phyloP scores from a whole-genome alignment of 129 eudicot species.

The Scalesia atractyloides region DNA sequence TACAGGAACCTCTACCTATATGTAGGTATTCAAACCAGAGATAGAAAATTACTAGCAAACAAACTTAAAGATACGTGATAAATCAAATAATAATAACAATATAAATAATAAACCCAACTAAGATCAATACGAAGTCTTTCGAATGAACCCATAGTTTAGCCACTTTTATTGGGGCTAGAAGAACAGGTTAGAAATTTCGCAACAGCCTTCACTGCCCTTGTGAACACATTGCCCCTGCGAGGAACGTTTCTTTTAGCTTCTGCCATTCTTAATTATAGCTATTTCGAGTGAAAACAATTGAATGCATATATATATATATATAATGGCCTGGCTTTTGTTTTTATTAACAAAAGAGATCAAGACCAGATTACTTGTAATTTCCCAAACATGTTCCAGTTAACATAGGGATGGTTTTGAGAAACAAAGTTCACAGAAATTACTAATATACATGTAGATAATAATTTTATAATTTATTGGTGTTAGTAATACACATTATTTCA shows the following conservation, averaged over 20 bases:
- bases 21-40: too few relatives aligned
- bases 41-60: too few relatives aligned
- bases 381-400: neutral
- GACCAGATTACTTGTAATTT: neutral
- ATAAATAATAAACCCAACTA: too few relatives aligned
- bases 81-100: too few relatives aligned
- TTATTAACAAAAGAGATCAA: neutral
- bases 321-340: neutral
- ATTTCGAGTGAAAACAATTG: neutral
- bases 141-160: neutral
- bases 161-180: neutral
- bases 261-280: neutral
- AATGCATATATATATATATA: neutral
- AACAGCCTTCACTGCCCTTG: neutral
- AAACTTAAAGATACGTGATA: too few relatives aligned
- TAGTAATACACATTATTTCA: neutral
- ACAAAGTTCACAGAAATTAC: slow-evolving; percentile 1
- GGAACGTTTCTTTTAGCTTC: neutral
- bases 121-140: too few relatives aligned
- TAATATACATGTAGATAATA: neutral
- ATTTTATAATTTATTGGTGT: neutral
- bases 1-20: too few relatives aligned
- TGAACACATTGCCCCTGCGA: neutral
- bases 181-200: neutral
- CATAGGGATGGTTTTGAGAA: neutral